Conservation (phyloP, 441 rosid genomes). For the Kokia cookei region DNA sequence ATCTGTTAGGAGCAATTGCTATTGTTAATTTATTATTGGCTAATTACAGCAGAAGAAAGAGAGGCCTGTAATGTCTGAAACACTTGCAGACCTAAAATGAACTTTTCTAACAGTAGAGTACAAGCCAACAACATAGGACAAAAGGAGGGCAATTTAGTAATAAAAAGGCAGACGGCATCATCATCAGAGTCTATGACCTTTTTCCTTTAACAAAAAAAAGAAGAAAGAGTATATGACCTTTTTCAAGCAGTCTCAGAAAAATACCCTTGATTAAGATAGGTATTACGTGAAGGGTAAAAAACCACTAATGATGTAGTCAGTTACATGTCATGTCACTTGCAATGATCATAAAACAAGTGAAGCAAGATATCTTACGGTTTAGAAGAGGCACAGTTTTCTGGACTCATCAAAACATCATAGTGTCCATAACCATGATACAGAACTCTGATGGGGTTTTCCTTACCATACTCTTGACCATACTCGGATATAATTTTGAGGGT, state of each 20-base stretch:
- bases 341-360: slow-evolving; percentile 2
- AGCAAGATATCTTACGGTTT: slow-evolving; percentile 35
- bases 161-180: no score
- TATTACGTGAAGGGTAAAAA: not conserved
- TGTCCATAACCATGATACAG: slow-evolving; percentile 65
- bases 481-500: slow-evolving; percentile 47
- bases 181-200: not conserved
- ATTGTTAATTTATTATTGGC: not conserved
- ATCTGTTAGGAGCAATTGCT: not conserved
- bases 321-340: not conserved
- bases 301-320: not conserved
- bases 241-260: no score
- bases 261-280: not conserved
- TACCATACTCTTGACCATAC: slow-evolving; percentile 62
- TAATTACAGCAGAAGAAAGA: not conserved
- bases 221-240: not conserved
- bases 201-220: no score
- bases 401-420: slow-evolving; percentile 42
- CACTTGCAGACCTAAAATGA: no score
- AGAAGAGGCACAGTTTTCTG: slow-evolving; percentile 16
- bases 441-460: slow-evolving; percentile 47
- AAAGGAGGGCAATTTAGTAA: no score
- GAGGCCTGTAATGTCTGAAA: no score
- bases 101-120: no score
- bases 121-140: no score